A percentile compares a stretch with the other conserved stretches of the same genome.
Conservation (phyloP, 306 rosid species). For the Pyrus pyrifolia region DNA sequence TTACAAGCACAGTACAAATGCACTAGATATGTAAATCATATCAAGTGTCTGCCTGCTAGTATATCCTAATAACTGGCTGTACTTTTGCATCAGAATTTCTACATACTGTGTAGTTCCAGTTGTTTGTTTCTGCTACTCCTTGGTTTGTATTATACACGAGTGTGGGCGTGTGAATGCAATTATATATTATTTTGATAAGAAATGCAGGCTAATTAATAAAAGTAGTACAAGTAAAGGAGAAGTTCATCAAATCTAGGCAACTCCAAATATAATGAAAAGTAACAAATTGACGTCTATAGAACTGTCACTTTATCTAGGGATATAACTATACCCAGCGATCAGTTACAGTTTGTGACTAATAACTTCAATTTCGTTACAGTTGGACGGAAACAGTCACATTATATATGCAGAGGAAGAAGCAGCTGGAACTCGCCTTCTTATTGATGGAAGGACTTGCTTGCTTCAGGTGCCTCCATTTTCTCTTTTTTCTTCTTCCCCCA, state of each 20-base stretch:
- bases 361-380: slow-evolving; percentile 44
- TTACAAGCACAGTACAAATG: neutral
- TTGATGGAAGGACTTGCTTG: slow-evolving; percentile 99
- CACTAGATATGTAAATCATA: neutral
- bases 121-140: neutral
- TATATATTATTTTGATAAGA: neutral
- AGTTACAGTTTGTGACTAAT: slow-evolving; percentile 11
- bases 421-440: slow-evolving; percentile 97
- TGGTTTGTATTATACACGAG: neutral
- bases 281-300: neutral
- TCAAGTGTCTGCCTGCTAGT: neutral
- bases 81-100: too few species aligned
- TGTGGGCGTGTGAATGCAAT: neutral
- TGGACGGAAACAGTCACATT: slow-evolving; percentile 97
- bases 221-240: neutral
- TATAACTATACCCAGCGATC: neutral
- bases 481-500: slow-evolving; percentile 1
- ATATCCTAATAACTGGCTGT: neutral
- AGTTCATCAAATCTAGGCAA: neutral
- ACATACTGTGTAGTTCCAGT: neutral
- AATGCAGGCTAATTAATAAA: neutral
- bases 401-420: slow-evolving; percentile 99
- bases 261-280: too few species aligned
- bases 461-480: slow-evolving; percentile 72
- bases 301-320: neutral